A percentile compares a stretch with the other conserved stretches of the same genome.
Evolutionary conservation across 2,329 filamentous ascomycete species (phyloP).

Genomic region (Akanthomyces uredinophilus): DNA sequence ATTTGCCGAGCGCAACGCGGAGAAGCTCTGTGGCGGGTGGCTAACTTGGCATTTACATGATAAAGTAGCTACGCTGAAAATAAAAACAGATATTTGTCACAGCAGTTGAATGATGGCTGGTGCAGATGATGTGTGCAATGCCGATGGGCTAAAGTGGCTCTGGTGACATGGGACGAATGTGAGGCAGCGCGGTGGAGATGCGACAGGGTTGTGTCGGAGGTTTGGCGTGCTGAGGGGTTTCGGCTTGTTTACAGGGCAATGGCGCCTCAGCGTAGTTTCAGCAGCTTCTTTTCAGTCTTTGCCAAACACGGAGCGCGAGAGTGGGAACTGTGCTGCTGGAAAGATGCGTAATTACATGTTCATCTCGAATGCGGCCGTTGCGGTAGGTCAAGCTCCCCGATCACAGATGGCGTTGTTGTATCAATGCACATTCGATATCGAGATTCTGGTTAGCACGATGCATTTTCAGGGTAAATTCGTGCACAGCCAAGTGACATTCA

Average conservation of each 20-base stretch:
- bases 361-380: neutral
- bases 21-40: neutral
- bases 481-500: too few relatives aligned
- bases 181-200: slow-evolving; percentile 8
- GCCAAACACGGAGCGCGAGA: neutral
- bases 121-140: neutral
- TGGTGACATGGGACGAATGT: slow-evolving; percentile 2
- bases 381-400: neutral
- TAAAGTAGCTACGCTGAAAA: neutral
- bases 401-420: neutral
- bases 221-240: neutral
- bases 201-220: slow-evolving; percentile 2
- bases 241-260: neutral
- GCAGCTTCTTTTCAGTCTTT: neutral
- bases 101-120: neutral
- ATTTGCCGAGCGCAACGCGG: neutral
- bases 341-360: neutral
- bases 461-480: too few relatives aligned
- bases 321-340: neutral
- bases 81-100: slow-evolving; percentile 9
- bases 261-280: slow-evolving; percentile 8
- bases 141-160: neutral
- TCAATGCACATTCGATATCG: neutral
- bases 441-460: neutral
- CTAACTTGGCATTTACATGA: neutral